Base-by-base conservation (phyloP, 176 grass and related monocot genomes). In the Calamus simplicifolius region DNA sequence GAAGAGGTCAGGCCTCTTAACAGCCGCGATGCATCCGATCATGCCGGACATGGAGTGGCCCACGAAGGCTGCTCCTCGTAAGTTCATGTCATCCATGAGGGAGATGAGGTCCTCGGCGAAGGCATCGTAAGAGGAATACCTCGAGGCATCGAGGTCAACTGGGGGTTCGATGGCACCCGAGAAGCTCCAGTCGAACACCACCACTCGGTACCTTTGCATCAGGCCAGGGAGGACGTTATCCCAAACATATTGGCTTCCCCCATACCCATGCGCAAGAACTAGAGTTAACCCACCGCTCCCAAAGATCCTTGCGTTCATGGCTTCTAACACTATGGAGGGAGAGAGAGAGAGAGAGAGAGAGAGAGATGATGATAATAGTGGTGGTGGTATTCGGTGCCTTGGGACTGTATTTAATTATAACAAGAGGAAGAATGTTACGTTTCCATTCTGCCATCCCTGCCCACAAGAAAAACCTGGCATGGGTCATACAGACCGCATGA, bases 161-260 rank as follows among this genome's bases (percentile, higher is more conserved):
- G 49, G 5, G 0, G n/a, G 57, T 0, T 0, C 64, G 48, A 19
- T 23, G 10, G 2, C 56, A 54, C 52, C 50, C 4, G 73, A 68
- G 76, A 95, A 86, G 49, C 89, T 86, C 90, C 90, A 95, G 66
- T 95, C 90, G 62, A 95, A 95, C 53, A 89, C 76, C 18, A 95
- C 52, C n/a, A 89, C 66, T 69, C 74, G 70, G 79, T 83, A 87
- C 48, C 18, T 85, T 30, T 57, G 54, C 12, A 66, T 43, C 3
- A 95, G 78, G 21, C 79, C 71, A 6, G 89, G 64, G 6, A 95
- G 3, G 13, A 95, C 50, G 18, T 69, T 77, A 54, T 95, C 85
- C 90, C 90, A 95, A 52, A 83, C 48, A 15, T 72, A 59, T 23
- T 95, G 90, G 70, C 73, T 86, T 4, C 19, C 66, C 17, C 90